Evolutionary conservation across 1,284 basidiomycete species (phyloP), one percentile per base, ranked within the genome.

Genomic region (Boletus semigastroideus): DNA sequence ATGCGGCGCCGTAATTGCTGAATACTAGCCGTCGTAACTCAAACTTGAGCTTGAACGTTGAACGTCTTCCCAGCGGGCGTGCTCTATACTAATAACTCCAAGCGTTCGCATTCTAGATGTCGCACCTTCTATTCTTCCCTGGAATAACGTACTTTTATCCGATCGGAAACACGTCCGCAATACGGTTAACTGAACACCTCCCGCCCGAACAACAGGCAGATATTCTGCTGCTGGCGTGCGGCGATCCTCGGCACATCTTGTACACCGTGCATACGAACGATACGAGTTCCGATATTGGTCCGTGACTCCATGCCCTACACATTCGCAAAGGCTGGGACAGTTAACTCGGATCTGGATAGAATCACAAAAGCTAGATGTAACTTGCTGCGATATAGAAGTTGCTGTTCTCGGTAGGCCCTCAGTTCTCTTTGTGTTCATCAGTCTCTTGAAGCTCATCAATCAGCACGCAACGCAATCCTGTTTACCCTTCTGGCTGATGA

Each of bases 321-420:
- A 46, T 11, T 16, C 27, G 14, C 9, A 19, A 19, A 19, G 17
- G 8, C 19, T 5, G 13, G 13, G 25, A 30, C 22, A 17, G 25
- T 19, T 46, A 31, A 50, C 10, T 6, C 33, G 3, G n/a, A 37
- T 25, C 25, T 41, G 16, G 34, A 22, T 13, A 76, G 74, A 54
- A 22, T 48, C 59, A 8, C 73, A 78, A 17, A 64, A 54, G 12
- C 57, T 83, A 13, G 83, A 85, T 55, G 72, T 85, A 51, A 85
- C 83, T 1, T 86, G 83, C 51, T 80, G 78, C 51, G 83, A 85
- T 62, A 57, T 72, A 14, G 83, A 86, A 37, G 75, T 81, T 3
- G 83, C 75, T 0, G 67, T 84, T 1, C 62, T 86, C 16, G 82
- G 84, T 82, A 51, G n/a, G 56, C 3, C 16, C 17, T 22, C 53